Base-by-base conservation (phyloP, 352 stramenopile species). In the Phytophthora tentaculata region DNA sequence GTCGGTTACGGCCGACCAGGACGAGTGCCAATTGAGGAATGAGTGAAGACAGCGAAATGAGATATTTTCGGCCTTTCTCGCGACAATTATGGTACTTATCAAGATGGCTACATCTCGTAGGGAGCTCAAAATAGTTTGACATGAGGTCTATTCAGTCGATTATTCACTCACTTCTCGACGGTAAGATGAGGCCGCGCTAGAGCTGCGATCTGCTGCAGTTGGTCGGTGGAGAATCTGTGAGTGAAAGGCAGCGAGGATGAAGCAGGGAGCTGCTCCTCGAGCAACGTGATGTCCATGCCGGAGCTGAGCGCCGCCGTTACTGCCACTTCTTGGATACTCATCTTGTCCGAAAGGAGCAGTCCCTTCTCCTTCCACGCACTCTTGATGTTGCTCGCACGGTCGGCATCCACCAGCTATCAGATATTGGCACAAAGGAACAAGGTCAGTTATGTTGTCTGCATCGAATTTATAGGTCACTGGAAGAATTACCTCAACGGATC, bases 401-500 rank as follows among this genome's bases (percentile, higher is more conserved):
- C 69, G 8, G 80, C 76, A 26, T 89, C 82, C 14, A 88, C 24
- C 3, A 90, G 65, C 84, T 92, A 51, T 32, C 47, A 47, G 12
- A 67, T 5, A 12, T 12, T 14, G 28, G n/a, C 12, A 68, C 45
- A 32, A 44, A 32, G 22, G 70, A 60, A 5, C 26, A 61, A 48
- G 62, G 48, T 64, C 8, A 61, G 54, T 64, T 17, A 45, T 47
- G 2, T 2, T 53, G 29, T 29, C 19, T 13, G n/a, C 7, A 54
- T 28, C 29, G 20, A 48, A 49, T 16, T 5, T 16, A 3, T 8
- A 59, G 26, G 22, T 37, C 20, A 56, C 47, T 23, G 5, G 17
- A n/a, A 16, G 24, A 73, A 69, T 20, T 69, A 95, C 86, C 78
- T 95, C 88, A 9, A 95, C 67, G 0, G 88, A 96, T 53, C 69